Conservation (phyloP, 805 yeast genomes). For the Torulaspora franciscae region DNA sequence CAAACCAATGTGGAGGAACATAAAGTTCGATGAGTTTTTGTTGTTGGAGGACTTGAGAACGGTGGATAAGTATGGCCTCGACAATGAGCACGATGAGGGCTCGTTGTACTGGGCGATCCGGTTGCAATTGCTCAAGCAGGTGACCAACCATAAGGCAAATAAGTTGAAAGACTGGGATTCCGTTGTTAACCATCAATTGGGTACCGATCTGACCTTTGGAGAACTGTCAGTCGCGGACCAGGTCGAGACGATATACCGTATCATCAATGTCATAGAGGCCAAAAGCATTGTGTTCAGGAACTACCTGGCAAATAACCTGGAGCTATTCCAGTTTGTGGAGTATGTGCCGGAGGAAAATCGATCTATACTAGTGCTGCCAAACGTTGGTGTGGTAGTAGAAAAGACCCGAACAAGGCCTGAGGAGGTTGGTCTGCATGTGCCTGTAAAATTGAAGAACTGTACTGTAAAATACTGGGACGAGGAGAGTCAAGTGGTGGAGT, state of each 20-base stretch:
- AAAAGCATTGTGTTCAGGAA: constrained; percentile 30
- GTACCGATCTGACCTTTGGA: constrained; percentile 9
- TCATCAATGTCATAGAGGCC: constrained; percentile 31
- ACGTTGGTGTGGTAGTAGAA: constrained; percentile 25
- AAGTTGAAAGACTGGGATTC: constrained; percentile 28
- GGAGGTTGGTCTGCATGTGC: constrained; percentile 17
- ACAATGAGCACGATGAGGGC: constrained; percentile 7
- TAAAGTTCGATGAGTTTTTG: constrained; percentile 32
- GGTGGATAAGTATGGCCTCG: constrained; percentile 4
- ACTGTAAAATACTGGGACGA: constrained; percentile 24
- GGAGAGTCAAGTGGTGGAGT: constrained; percentile 14
- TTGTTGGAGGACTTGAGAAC: constrained; percentile 23
- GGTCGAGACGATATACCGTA: constrained; percentile 26
- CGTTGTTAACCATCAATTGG: constrained; percentile 22
- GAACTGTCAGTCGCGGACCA: constrained; percentile 20
- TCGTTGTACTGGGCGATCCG: constrained; percentile 18
- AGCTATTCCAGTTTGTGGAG: constrained; percentile 28
- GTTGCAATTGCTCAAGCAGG: constrained; percentile 21
- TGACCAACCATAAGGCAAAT: constrained; percentile 25
- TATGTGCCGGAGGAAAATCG: constrained; percentile 15
- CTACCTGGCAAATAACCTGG: constrained; percentile 27
- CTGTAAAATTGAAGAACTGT: constrained; percentile 31
- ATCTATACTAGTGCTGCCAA: constrained; percentile 24
- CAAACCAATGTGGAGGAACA: constrained; percentile 29
- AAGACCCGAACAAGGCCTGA: constrained; percentile 10